A percentile compares a stretch with the other conserved stretches of the same genome.
Conservation (phyloP, 148 eudicot species). For the Gaultheria prostrata region DNA sequence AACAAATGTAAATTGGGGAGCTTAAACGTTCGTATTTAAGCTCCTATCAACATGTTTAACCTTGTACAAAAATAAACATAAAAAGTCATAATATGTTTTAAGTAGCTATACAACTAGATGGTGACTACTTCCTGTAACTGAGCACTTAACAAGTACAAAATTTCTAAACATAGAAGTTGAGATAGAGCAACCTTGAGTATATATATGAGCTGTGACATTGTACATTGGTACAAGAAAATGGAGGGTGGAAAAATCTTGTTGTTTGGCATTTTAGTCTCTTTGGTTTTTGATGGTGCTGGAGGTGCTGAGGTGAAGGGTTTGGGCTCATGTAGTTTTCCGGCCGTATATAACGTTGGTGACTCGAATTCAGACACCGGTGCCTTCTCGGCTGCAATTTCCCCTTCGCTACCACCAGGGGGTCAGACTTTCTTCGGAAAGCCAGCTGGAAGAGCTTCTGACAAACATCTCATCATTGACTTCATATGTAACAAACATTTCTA, state of each 20-base stretch:
- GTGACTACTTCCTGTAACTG: too few species aligned
- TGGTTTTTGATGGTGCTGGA: background rate
- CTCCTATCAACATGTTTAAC: too few species aligned
- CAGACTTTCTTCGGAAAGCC: background rate
- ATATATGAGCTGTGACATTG: background rate
- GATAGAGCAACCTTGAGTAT: background rate
- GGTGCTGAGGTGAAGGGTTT: background rate
- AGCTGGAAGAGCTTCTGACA: background rate
- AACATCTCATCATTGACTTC: constrained; percentile 15
- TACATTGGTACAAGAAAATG: background rate
- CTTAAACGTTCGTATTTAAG: too few species aligned
- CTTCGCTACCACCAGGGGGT: background rate
- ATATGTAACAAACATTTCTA: background rate
- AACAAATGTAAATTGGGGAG: too few species aligned
- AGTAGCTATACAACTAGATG: too few species aligned
- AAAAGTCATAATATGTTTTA: too few species aligned
- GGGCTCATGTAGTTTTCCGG: background rate
- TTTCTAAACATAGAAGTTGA: background rate
- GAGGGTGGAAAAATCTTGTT: background rate
- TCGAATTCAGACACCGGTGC: constrained; percentile 14
- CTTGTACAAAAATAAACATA: too few species aligned
- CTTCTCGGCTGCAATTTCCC: background rate
- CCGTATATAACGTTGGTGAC: constrained; percentile 14
- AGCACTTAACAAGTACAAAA: too few species aligned
- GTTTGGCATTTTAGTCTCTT: background rate